These are phyloP conservation scores for Chlorella variabilis DNA, from an alignment of 163 green algal species.

Conservation along the genomic window DNA sequence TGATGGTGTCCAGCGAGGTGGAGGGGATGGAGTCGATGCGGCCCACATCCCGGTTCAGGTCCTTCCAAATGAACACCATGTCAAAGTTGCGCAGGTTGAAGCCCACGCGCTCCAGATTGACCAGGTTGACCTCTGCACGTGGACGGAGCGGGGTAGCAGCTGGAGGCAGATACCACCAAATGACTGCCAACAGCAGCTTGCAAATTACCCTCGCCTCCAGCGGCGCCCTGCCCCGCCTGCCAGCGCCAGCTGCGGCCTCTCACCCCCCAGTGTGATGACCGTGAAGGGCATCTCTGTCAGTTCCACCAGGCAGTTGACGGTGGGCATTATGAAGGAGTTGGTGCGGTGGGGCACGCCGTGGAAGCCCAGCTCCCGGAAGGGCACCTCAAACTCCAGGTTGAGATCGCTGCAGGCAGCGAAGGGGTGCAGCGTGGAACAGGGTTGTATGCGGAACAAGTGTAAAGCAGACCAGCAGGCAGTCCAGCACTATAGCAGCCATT, in stretches of 20 bases:
- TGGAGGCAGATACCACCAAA: neutral
- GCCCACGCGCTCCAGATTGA: constrained; percentile 98
- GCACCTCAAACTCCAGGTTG: constrained; percentile 96
- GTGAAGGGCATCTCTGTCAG: constrained; percentile 97
- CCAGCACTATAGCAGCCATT: no score
- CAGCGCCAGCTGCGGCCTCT: neutral
- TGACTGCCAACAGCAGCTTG: neutral
- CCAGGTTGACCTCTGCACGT: constrained; percentile 60
- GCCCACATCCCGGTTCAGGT: constrained; percentile 85
- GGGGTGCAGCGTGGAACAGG: neutral
- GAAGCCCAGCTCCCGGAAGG: constrained; percentile 97
- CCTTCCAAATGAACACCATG: constrained; percentile 98
- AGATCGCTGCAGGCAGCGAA: constrained; percentile 60
- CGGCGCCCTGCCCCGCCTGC: no score
- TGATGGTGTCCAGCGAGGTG: constrained; percentile 93
- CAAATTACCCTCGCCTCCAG: neutral
- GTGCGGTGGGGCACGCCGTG: constrained; percentile 86
- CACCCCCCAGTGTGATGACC: constrained; percentile 74
- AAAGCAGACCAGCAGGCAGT: no score
- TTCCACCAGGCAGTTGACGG: constrained; percentile 98
- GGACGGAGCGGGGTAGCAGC: neutral
- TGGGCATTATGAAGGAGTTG: constrained; percentile 92
- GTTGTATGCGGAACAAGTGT: neutral
- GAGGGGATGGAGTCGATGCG: constrained; percentile 92
- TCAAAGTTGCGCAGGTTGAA: constrained; percentile 99